Evolutionary conservation across 352 stramenopile genomes (phyloP).

Genomic region (Globisporangium spinosum): DNA sequence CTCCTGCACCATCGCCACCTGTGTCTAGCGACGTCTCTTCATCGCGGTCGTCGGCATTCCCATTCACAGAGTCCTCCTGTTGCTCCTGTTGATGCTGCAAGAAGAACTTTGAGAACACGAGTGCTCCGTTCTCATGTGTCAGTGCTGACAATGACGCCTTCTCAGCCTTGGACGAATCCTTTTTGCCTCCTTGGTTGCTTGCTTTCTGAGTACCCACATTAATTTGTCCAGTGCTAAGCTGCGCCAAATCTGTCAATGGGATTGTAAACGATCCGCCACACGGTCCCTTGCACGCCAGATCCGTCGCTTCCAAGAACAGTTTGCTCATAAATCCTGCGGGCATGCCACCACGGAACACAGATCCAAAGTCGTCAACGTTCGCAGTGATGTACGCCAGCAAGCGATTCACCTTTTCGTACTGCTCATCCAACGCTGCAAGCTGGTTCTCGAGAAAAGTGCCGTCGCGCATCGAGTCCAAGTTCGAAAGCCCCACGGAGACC

Average conservation of each 20-base stretch:
- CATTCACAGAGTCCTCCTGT: slow-evolving; percentile 2
- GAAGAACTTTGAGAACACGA: slow-evolving; percentile 61
- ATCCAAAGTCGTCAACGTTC: slow-evolving; percentile 62
- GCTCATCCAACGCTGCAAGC: slow-evolving; percentile 42
- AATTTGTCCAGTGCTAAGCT: slow-evolving; percentile 16
- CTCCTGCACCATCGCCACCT: background rate
- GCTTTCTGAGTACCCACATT: background rate
- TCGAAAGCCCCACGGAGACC: slow-evolving; percentile 43
- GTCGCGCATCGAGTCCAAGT: slow-evolving; percentile 55
- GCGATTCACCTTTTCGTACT: slow-evolving; percentile 53
- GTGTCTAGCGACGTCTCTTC: slow-evolving; percentile 3
- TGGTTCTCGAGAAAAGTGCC: slow-evolving; percentile 57
- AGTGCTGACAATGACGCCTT: slow-evolving; percentile 21
- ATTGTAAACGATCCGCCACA: slow-evolving; percentile 54
- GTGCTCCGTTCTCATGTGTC: slow-evolving; percentile 52
- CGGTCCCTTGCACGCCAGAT: slow-evolving; percentile 63
- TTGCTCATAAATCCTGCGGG: slow-evolving; percentile 49
- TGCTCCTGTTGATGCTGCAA: slow-evolving; percentile 13
- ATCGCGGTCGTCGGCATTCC: slow-evolving; percentile 7
- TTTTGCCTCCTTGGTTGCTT: background rate
- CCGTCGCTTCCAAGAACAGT: slow-evolving; percentile 49
- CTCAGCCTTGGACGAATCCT: slow-evolving; percentile 4
- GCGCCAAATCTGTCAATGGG: slow-evolving; percentile 46
- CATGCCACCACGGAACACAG: slow-evolving; percentile 55
- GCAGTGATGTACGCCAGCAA: slow-evolving; percentile 49